Base-by-base conservation (phyloP, 176 grass and related monocot genomes). In the Ensete ventricosum region DNA sequence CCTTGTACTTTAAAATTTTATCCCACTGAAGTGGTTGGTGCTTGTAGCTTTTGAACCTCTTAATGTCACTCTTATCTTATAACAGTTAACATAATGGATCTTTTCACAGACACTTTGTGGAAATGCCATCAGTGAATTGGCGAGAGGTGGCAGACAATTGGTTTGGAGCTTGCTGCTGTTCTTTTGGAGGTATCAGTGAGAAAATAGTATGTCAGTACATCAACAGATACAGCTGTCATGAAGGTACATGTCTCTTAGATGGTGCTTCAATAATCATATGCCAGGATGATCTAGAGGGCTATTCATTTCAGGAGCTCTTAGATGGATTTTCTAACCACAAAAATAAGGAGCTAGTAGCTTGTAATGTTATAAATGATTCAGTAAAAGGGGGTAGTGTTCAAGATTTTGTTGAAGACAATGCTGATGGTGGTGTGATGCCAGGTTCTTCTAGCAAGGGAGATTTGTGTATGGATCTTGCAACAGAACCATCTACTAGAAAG, bases 121-220 rank as follows among this genome's bases (percentile, higher is more conserved):
- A 97, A 90, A 93, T 97, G 90, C 93, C 93, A 69, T 97, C 93
- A 8, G 70, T 79, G 43, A 83, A 90, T 62, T 93, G 93, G 88
- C 85, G 76, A 77, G 90, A 97, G 62, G 87, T 92, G n/a, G 85
- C 87, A 79, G 93, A 97, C 81, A 97, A 97, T 76, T 97, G 93
- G 93, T 93, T 88, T 81, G 90, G 93, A 71, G 81, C 86, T 73
- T 97, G 93, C 73, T 97, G 93, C 88, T 93, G 87, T 72, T 88
- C 93, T 73, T 97, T 97, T 83, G 93, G 90, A 55, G 88, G 87
- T 73, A 70, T 76, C 71, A 76, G 85, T 16, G 93, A 93, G 79
- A 88, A 88, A 69, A 72, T 97, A 2, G 82, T 86, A 66, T 77
- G 81, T 66, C 77, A 88, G 75, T 97, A 83, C 82, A 81, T 97